phyloP scores from a whole-genome alignment of 1,139 yeast genomes.

The Diutina sp. region DNA sequence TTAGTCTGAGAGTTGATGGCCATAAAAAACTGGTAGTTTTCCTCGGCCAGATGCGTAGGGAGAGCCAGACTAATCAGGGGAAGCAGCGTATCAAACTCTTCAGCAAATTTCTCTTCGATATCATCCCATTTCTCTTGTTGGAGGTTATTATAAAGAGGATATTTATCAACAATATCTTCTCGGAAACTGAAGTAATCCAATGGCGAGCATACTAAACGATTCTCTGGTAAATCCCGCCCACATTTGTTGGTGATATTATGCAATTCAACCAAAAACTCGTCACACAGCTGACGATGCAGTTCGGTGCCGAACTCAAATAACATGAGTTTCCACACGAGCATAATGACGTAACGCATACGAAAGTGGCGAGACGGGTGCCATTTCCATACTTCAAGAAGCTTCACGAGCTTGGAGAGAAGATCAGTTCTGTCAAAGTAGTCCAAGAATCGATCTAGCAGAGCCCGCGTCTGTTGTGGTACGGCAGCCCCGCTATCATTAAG shows the following conservation, averaged over 20 bases:
- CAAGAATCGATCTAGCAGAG: background rate
- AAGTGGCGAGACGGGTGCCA: constrained; percentile 26
- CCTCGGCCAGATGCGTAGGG: background rate
- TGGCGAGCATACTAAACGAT: constrained; percentile 47
- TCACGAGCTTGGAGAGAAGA: constrained; percentile 15
- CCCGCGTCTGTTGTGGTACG: constrained; percentile 12
- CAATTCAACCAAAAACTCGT: constrained; percentile 31
- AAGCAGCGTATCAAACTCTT: background rate
- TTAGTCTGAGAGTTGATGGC: constrained; percentile 30
- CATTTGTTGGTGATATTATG: constrained; percentile 27
- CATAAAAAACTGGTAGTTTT: constrained; percentile 23
- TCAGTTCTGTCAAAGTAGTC: background rate
- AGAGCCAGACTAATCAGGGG: background rate
- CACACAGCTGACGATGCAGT: constrained; percentile 28
- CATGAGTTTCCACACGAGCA: constrained; percentile 46
- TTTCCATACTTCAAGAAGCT: constrained; percentile 44
- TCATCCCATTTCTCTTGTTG: background rate
- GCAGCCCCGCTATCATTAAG: constrained; percentile 14
- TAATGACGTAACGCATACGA: constrained; percentile 37
- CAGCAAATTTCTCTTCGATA: background rate
- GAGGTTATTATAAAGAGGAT: constrained; percentile 29
- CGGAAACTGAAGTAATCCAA: constrained; percentile 70
- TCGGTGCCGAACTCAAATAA: constrained; percentile 56
- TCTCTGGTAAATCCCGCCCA: constrained; percentile 9
- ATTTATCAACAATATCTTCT: constrained; percentile 62